Base-by-base conservation (phyloP, 2,329 filamentous ascomycete genomes). In the Fusarium sacchari region DNA sequence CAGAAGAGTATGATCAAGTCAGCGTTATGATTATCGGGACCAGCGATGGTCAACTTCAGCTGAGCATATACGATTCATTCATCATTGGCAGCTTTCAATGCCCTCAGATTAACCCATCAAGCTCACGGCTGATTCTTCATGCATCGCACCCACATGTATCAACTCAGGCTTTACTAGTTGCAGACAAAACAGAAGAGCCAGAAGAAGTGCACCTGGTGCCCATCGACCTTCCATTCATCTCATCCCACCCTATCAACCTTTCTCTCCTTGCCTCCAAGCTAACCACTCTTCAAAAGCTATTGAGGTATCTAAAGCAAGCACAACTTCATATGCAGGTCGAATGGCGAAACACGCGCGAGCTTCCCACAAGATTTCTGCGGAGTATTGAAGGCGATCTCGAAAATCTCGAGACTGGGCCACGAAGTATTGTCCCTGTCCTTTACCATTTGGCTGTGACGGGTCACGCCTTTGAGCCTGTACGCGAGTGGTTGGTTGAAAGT, bases 401-500 rank as follows among this genome's bases (percentile, higher is more conserved):
- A 55, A 89, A 91, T 47, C 79, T 81, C 9, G 85, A 86, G 17
- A 86, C 88, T 68, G 91, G 92, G 0, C 85, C 86, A 15, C 83
- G 83, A 73, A 85, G 87, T 53, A 91, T 97, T 56, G 89, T 93
- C 1, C 90, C 94, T 50, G 94, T 93, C 8, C 83, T 97, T 14
- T 97, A 94, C 79, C 95, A 97, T 78, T 88, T 96, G 1, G 93
- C 94, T 10, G 90, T 94, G 36, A 97, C 95, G 0, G 95, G 95
- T 0, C 90, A 96, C 78, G 94, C 93, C 32, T 90, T 92, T 59
- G 88, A 90, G 15, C 88, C 90, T 26, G 86, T 98, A 60, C 91
- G 91, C 67, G 95, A 98, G 80, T 99, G 97, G 92, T 86, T 99
- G 3, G 90, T 95, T 9, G 94, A 97, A 78, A 93, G 93, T 73